Conservation (phyloP, 2,329 filamentous ascomycete species). For the Penicillium sp. region DNA sequence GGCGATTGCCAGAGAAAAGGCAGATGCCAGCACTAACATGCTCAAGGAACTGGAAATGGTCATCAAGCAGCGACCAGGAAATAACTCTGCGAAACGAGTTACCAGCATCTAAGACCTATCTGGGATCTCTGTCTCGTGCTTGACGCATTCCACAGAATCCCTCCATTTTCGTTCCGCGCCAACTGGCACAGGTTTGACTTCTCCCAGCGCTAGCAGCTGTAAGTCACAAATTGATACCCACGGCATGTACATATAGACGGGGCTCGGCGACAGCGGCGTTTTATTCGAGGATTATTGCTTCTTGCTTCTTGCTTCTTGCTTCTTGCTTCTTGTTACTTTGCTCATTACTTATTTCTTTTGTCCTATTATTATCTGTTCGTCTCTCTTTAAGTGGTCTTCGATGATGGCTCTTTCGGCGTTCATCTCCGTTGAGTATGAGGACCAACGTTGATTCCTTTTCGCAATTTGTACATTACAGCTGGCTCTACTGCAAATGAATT, state of each 20-base stretch:
- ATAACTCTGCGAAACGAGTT: constrained; percentile 35
- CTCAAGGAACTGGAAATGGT: constrained; percentile 85
- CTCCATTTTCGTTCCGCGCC: background rate
- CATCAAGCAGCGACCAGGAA: constrained; percentile 53
- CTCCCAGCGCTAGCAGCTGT: constrained; percentile 12
- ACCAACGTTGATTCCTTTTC: background rate
- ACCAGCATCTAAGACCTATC: constrained; percentile 34
- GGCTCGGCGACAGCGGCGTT: constrained; percentile 27
- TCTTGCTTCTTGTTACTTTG: constrained; percentile 2
- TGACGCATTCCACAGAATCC: background rate
- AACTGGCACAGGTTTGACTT: constrained; percentile 5
- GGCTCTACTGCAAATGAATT: constrained; percentile 2
- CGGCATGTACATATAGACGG: constrained; percentile 25
- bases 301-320: constrained; percentile 1
- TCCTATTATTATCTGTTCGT: constrained; percentile 6
- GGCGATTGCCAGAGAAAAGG: constrained; percentile 61
- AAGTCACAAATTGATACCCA: constrained; percentile 28
- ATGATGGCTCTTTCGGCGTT: background rate
- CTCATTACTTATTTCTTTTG: constrained; percentile 5
- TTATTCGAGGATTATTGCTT: constrained; percentile 5
- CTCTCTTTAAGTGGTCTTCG: background rate
- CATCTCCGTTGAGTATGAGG: background rate
- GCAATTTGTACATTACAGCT: constrained; percentile 1
- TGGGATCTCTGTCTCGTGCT: background rate
- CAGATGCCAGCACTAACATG: constrained; percentile 80